Conservation (phyloP, 768 basidiomycete species). For the Suillus americanus region DNA sequence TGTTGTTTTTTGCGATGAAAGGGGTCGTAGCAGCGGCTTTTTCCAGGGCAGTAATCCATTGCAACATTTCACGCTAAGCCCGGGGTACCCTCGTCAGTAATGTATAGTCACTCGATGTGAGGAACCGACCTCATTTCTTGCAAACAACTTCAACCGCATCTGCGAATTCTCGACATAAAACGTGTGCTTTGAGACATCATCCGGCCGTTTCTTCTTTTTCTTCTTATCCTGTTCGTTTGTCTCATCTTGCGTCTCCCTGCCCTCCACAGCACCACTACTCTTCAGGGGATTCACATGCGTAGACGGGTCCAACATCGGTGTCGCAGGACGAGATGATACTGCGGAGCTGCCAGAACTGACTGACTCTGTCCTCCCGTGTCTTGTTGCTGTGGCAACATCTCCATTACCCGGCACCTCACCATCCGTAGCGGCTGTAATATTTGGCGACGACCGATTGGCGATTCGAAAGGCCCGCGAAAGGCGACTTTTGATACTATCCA, state of each 20-base stretch:
- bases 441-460: slow-evolving; percentile 20
- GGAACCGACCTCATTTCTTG: slow-evolving; percentile 74
- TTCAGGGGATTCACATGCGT: slow-evolving; percentile 63
- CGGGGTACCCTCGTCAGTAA: slow-evolving; percentile 10
- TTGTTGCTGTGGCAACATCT: slow-evolving; percentile 5
- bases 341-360: slow-evolving; percentile 37
- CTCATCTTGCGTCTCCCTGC: slow-evolving; percentile 20
- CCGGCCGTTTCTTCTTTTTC: slow-evolving; percentile 46
- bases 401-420: slow-evolving; percentile 7
- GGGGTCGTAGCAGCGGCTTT: slow-evolving; percentile 71
- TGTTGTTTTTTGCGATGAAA: slow-evolving; percentile 72
- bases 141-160: slow-evolving; percentile 80
- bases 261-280: slow-evolving; percentile 15
- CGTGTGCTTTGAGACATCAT: slow-evolving; percentile 86
- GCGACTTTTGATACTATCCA: slow-evolving; percentile 48
- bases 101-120: background rate
- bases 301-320: slow-evolving; percentile 75
- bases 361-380: slow-evolving; percentile 14
- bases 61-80: too few relatives aligned
- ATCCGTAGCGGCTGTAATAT: slow-evolving; percentile 7
- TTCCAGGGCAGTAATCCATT: too few relatives aligned
- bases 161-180: slow-evolving; percentile 94
- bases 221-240: slow-evolving; percentile 39
- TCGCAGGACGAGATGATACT: slow-evolving; percentile 38
- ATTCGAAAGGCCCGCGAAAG: slow-evolving; percentile 47